phyloP scores from a whole-genome alignment of 2,329 filamentous ascomycete species.

The Talaromyces funiculosus region DNA sequence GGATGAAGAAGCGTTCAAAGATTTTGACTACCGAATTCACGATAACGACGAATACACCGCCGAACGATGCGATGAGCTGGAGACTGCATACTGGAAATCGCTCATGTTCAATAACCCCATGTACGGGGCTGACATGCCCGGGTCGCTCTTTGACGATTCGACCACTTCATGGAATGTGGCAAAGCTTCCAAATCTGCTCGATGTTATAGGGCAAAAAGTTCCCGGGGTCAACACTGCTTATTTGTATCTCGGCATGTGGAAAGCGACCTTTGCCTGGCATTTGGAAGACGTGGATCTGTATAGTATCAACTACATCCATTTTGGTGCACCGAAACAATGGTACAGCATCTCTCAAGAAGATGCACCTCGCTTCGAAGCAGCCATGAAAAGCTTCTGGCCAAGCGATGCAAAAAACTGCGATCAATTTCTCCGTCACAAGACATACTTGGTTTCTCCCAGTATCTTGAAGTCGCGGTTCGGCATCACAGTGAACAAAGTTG shows the following conservation, averaged over 20 bases:
- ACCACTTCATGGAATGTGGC: slow-evolving; percentile 89
- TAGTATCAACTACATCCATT: slow-evolving; percentile 99
- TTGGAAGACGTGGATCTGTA: slow-evolving; percentile 97
- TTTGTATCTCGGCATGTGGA: slow-evolving; percentile 98
- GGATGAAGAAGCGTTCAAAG: slow-evolving; percentile 83
- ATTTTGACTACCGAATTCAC: slow-evolving; percentile 85
- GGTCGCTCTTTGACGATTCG: slow-evolving; percentile 83
- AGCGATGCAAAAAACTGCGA: slow-evolving; percentile 91
- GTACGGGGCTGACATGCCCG: slow-evolving; percentile 94
- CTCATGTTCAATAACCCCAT: slow-evolving; percentile 90
- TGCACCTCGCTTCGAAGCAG: slow-evolving; percentile 82
- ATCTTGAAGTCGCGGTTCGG: slow-evolving; percentile 81
- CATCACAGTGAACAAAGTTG: slow-evolving; percentile 92
- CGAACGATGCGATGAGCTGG: slow-evolving; percentile 89
- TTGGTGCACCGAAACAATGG: slow-evolving; percentile 98
- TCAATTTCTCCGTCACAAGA: slow-evolving; percentile 96
- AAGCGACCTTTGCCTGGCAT: slow-evolving; percentile 98
- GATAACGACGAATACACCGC: slow-evolving; percentile 78
- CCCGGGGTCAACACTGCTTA: slow-evolving; percentile 98
- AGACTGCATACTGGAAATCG: slow-evolving; percentile 95
- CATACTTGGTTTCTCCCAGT: slow-evolving; percentile 89
- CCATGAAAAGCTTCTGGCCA: slow-evolving; percentile 94
- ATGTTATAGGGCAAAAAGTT: slow-evolving; percentile 90
- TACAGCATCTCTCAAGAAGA: slow-evolving; percentile 98
- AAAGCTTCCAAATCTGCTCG: slow-evolving; percentile 85